These are phyloP conservation scores for Myxozyma udenii DNA, from an alignment of 805 yeast species.

Conservation along the genomic window DNA sequence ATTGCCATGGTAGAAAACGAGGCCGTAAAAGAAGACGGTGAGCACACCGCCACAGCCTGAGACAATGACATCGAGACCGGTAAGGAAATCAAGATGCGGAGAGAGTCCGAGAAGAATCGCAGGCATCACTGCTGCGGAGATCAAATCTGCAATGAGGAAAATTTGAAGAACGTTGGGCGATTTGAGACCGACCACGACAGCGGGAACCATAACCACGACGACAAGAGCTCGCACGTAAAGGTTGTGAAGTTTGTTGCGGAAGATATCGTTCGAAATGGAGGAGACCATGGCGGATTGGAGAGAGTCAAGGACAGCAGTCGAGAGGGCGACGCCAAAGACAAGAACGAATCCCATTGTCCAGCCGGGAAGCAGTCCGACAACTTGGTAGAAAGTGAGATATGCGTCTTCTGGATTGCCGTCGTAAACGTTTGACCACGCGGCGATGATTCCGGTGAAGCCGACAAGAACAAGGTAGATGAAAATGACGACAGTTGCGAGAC, in stretches of 20 bases:
- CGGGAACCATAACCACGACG: slow-evolving; percentile 76
- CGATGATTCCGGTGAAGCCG: slow-evolving; percentile 81
- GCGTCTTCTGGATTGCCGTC: slow-evolving; percentile 52
- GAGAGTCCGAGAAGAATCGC: slow-evolving; percentile 75
- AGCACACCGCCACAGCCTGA: slow-evolving; percentile 83
- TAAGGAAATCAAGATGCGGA: slow-evolving; percentile 60
- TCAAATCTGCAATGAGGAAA: slow-evolving; percentile 84
- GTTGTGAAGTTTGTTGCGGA: slow-evolving; percentile 72
- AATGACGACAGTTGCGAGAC: slow-evolving; percentile 67
- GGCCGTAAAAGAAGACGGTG: slow-evolving; percentile 78
- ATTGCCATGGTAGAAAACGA: slow-evolving; percentile 61
- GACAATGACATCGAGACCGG: slow-evolving; percentile 75
- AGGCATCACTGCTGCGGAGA: slow-evolving; percentile 84
- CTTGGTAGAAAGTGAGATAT: slow-evolving; percentile 65
- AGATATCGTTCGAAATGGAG: slow-evolving; percentile 82
- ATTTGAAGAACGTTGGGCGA: slow-evolving; percentile 83
- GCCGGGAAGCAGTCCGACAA: slow-evolving; percentile 68
- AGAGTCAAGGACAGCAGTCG: slow-evolving; percentile 87
- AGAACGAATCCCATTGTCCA: slow-evolving; percentile 85
- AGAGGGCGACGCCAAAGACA: slow-evolving; percentile 66
- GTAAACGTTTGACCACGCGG: slow-evolving; percentile 80
- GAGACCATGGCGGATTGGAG: slow-evolving; percentile 86
- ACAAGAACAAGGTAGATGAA: slow-evolving; percentile 64
- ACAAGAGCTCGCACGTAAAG: slow-evolving; percentile 68
- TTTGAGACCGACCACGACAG: slow-evolving; percentile 75